Evolutionary conservation across 768 basidiomycete genomes (phyloP).

Genomic region (Kwoniella europaea): DNA sequence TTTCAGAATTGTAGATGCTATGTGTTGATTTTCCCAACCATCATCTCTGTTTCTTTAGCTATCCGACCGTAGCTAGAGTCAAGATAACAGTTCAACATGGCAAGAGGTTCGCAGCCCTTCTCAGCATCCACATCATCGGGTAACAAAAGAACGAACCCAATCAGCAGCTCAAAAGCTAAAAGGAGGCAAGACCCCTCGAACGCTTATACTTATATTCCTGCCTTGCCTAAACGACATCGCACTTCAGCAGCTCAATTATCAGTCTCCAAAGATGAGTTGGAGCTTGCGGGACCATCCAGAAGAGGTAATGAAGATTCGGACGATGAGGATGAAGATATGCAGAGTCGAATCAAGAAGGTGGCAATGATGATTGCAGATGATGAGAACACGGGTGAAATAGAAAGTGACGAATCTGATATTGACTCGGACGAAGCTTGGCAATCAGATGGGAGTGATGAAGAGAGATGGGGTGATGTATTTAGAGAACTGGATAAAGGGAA

Average conservation of each 20-base stretch:
- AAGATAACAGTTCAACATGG: conserved; percentile 24
- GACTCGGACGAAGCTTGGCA: conserved; percentile 60
- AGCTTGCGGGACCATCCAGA: conserved; percentile 30
- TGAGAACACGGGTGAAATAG: conserved; percentile 42
- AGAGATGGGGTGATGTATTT: conserved; percentile 57
- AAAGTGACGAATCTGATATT: conserved; percentile 56
- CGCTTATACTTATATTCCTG: conserved; percentile 49
- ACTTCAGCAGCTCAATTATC: conserved; percentile 39
- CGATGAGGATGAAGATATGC: conserved; percentile 57
- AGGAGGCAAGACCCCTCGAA: conserved; percentile 32
- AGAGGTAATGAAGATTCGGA: conserved; percentile 35
- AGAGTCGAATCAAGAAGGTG: conserved; percentile 52
- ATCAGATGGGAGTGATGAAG: conserved; percentile 57
- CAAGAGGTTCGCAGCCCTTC: conserved; percentile 30
- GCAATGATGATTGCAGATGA: conserved; percentile 58
- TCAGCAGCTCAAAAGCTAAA: conserved; percentile 16
- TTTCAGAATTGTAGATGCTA: neutral
- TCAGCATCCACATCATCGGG: conserved; percentile 28
- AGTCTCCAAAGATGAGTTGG: conserved; percentile 40
- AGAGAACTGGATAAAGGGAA: conserved; percentile 46
- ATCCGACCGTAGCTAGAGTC: neutral
- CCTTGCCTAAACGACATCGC: conserved; percentile 47
- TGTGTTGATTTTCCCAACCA: neutral
- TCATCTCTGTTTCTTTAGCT: neutral
- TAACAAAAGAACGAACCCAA: conserved; percentile 1